Evolutionary conservation across 768 basidiomycete genomes (phyloP).

Genomic region (Suillus fuscotomentosus): DNA sequence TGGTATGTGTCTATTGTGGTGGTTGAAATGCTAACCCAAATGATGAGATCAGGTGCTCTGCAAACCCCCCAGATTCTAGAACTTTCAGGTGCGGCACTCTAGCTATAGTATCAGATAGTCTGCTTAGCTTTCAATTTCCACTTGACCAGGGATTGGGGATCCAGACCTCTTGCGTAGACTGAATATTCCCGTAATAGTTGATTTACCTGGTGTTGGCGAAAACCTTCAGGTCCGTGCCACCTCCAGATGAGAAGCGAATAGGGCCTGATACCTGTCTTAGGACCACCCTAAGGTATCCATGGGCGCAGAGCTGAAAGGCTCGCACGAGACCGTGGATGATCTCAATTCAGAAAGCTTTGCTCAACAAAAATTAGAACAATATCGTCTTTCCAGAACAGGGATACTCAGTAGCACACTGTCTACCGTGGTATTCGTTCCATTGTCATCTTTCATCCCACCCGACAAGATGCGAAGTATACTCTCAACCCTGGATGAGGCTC

Average conservation of each 20-base stretch:
- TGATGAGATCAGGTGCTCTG: slow-evolving; percentile 20
- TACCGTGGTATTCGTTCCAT: slow-evolving; percentile 14
- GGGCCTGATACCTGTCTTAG: slow-evolving; percentile 5
- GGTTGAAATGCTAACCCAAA: background rate
- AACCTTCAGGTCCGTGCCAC: slow-evolving; percentile 27
- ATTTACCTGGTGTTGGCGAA: slow-evolving; percentile 36
- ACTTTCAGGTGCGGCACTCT: slow-evolving; percentile 20
- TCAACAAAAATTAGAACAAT: slow-evolving; percentile 11
- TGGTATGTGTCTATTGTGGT: slow-evolving; percentile 7
- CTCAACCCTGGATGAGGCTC: slow-evolving; percentile 6
- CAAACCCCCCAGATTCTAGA: slow-evolving; percentile 36
- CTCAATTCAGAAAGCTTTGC: slow-evolving; percentile 11
- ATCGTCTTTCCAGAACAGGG: slow-evolving; percentile 10
- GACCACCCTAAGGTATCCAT: slow-evolving; percentile 14
- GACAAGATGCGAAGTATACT: slow-evolving; percentile 12
- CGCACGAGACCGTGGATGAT: slow-evolving; percentile 14
- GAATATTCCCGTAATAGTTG: slow-evolving; percentile 26
- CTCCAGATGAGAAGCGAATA: background rate
- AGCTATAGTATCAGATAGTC: too few species aligned
- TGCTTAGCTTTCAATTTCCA: background rate
- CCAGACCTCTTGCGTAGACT: slow-evolving; percentile 10
- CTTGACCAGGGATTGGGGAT: slow-evolving; percentile 12
- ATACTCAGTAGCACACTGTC: slow-evolving; percentile 17
- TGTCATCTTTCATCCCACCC: slow-evolving; percentile 11
- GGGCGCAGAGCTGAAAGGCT: slow-evolving; percentile 14